These are phyloP conservation scores for Fomes fomentarius DNA, from an alignment of 1,284 basidiomycete genomes.

Conservation along the genomic window DNA sequence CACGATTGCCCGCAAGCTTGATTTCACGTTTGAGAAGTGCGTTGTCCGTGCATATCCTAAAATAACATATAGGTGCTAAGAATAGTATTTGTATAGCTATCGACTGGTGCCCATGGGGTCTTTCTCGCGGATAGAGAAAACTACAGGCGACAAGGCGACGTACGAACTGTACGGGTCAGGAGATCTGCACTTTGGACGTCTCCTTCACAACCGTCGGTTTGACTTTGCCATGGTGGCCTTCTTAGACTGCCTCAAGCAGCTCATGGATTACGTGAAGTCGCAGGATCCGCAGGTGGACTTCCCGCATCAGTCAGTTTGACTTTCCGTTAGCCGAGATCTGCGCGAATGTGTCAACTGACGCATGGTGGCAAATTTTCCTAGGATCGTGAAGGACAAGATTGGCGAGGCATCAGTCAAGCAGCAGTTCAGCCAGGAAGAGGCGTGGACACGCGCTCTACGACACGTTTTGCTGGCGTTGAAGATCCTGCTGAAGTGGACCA, in stretches of 20 bases:
- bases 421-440: conserved; percentile 93
- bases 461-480: conserved; percentile 91
- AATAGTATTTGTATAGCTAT: conserved; percentile 61
- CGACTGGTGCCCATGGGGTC: conserved; percentile 91
- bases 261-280: conserved; percentile 81
- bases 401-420: conserved; percentile 94
- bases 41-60: conserved; percentile 30
- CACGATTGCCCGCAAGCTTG: conserved; percentile 88
- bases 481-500: conserved; percentile 83
- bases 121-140: conserved; percentile 88
- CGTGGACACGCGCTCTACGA: conserved; percentile 92
- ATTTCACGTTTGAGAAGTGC: conserved; percentile 85
- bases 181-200: conserved; percentile 84
- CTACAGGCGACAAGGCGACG: conserved; percentile 78
- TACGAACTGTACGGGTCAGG: conserved; percentile 93
- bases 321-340: conserved; percentile 10
- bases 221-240: conserved; percentile 97
- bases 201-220: conserved; percentile 94
- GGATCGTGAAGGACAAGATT: conserved; percentile 93
- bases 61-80: neutral
- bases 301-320: conserved; percentile 76
- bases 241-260: conserved; percentile 90
- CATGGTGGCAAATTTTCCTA: conserved; percentile 35
- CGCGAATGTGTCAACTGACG: conserved; percentile 12
- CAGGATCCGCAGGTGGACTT: conserved; percentile 79